phyloP scores from a whole-genome alignment of 108 stramenopile genomes.

The Nannochloropsis gaditana region DNA sequence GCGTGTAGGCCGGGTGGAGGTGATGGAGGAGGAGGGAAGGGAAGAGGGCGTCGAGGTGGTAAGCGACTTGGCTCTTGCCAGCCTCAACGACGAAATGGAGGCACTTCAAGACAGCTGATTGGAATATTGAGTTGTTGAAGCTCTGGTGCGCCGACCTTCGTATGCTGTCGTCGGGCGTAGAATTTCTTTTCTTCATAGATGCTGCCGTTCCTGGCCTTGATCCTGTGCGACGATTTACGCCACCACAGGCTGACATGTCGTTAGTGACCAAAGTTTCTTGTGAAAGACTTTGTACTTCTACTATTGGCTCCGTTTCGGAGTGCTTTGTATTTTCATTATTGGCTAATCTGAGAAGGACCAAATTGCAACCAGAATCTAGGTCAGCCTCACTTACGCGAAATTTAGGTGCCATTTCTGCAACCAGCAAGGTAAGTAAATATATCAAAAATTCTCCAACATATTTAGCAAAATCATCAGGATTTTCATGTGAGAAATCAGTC shows the following conservation, averaged over 20 bases:
- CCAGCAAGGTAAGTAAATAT: not conserved
- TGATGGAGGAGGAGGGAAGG: not conserved
- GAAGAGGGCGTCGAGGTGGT: not conserved
- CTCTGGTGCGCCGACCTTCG: not conserved
- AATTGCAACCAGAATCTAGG: not conserved
- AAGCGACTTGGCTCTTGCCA: not conserved
- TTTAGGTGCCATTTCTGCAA: too few species aligned
- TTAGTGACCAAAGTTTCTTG: not conserved
- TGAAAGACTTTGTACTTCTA: not conserved
- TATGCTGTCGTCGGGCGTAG: not conserved
- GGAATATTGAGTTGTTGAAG: not conserved
- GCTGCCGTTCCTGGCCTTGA: too few species aligned
- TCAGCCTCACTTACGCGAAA: too few species aligned
- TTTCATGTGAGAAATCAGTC: not conserved
- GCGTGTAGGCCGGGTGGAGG: not conserved
- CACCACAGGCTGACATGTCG: not conserved
- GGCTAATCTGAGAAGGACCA: too few species aligned
- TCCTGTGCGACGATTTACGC: not conserved
- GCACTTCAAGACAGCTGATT: not conserved
- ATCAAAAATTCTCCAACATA: not conserved
- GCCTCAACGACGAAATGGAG: not conserved
- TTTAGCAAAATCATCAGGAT: not conserved
- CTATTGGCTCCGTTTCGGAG: not conserved
- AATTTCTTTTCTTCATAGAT: too few species aligned
- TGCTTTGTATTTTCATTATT: too few species aligned